Base-by-base conservation (phyloP, 805 yeast genomes). In the Metschnikowia picachoensis region DNA sequence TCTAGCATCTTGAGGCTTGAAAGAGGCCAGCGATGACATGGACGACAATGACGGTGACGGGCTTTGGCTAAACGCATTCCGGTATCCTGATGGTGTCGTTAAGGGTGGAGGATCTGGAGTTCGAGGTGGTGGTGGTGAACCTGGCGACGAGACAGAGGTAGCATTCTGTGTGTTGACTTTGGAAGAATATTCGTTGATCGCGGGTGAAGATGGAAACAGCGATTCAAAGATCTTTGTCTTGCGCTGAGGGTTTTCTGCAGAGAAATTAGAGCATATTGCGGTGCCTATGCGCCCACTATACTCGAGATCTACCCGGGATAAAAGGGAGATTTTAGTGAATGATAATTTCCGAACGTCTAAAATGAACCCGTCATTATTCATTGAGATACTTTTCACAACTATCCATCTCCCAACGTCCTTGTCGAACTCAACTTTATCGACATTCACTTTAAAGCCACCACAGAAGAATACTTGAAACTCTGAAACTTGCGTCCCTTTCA, bases 401-500 rank as follows among this genome's bases (percentile, higher is more conserved):
- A 68, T 39, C 77, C 78, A 65, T 48, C 65, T 49, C 47, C 60
- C 66, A 15, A 55, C 43, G 2, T 57, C 53, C 5, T 57, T 56
- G 7, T 54, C 46, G 46, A 65, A 60, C 2, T 46, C 44, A 8
- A 61, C 64, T 1, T 62, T 53, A 11, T 56, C 60, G 14, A 56
- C 56, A 20, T 52, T 49, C 16, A 71, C 46, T 43, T 76, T 77
- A 59, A 83, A 78, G 0, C 94, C 95, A n/a, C 92, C 95, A 58
- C 78, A 83, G 48, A 76, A 74, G 51, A 84, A 73, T 13, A 80
- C 70, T 55, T 82, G 82, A 32, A 79, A 64, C n/a, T 73, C 68
- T 4, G 86, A 77, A 4, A 85, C 65, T 44, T 65, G 70, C 8
- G 79, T 68, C 14, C 77, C 72, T 6, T 72, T 56, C 60, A 80